Percentiles rank a stretch among this genome's conserved stretches.
Conservation (phyloP, 208 protist genomes). For the Strigomonas culicis region DNA sequence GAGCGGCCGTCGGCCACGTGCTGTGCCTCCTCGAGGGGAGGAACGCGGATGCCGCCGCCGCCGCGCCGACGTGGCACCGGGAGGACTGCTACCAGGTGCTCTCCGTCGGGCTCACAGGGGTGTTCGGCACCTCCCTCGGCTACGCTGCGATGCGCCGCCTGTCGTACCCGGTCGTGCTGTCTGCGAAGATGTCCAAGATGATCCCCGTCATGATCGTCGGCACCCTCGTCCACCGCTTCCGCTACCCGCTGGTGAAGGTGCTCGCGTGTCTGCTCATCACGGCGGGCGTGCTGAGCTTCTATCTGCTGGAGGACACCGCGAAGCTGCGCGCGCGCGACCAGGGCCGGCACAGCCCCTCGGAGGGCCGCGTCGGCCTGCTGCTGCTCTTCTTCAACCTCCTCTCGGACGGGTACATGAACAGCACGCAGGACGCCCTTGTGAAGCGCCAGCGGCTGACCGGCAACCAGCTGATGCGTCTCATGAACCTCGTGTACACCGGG, state of each 20-base stretch:
- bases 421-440: slow-evolving; percentile 80
- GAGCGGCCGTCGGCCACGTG: slow-evolving; percentile 15
- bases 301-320: slow-evolving; percentile 35
- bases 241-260: slow-evolving; percentile 57
- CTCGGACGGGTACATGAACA: slow-evolving; percentile 81
- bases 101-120: slow-evolving; percentile 68
- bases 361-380: slow-evolving; percentile 30
- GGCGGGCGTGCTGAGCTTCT: slow-evolving; percentile 58
- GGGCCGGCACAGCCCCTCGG: not conserved
- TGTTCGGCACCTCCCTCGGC: slow-evolving; percentile 59
- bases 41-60: not conserved
- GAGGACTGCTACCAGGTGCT: slow-evolving; percentile 22
- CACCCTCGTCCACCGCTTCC: slow-evolving; percentile 57
- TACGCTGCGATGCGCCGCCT: slow-evolving; percentile 79
- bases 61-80: not conserved
- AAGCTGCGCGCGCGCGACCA: not conserved
- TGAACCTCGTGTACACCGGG: slow-evolving; percentile 44
- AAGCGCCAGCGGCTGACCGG: slow-evolving; percentile 50
- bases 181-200: slow-evolving; percentile 88
- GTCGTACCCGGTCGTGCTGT: slow-evolving; percentile 73
- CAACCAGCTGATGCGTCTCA: slow-evolving; percentile 57
- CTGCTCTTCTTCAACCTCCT: slow-evolving; percentile 58
- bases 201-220: slow-evolving; percentile 80
- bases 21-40: slow-evolving; percentile 13
- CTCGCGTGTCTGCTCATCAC: slow-evolving; percentile 58